A percentile compares a stretch with the other conserved stretches of the same genome.
These are phyloP conservation scores for Ophiorrhiza pumila DNA, from an alignment of 257 asterid genomes.

Conservation along the genomic window DNA sequence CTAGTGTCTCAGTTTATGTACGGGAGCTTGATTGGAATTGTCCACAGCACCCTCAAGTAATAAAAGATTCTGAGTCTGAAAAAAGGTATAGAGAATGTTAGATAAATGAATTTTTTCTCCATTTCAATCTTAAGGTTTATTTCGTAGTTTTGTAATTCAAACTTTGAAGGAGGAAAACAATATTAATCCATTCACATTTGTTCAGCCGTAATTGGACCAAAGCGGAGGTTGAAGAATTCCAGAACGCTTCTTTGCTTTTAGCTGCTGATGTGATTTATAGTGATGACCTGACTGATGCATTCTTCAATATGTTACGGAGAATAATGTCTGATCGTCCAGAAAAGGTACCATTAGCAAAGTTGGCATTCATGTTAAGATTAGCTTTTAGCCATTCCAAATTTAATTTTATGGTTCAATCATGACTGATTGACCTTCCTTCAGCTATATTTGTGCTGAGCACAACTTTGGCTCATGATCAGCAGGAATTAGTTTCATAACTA, in stretches of 20 bases:
- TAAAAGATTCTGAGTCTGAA: conserved; percentile 32
- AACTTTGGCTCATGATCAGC: not conserved
- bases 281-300: conserved; percentile 77
- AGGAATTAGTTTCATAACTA: not conserved
- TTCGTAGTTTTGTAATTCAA: not conserved
- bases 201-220: conserved; percentile 66
- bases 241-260: conserved; percentile 66
- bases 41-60: conserved; percentile 57
- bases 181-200: conserved; percentile 9
- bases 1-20: conserved; percentile 48
- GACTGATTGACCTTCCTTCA: not conserved
- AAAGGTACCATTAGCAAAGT: conserved; percentile 44
- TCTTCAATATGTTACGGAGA: conserved; percentile 50
- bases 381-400: not conserved
- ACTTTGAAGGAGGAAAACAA: not conserved
- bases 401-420: not conserved
- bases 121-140: not conserved
- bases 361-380: not conserved
- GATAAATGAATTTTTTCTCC: not conserved
- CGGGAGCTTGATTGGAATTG: conserved; percentile 94
- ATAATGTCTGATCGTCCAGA: conserved; percentile 57
- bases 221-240: conserved; percentile 64
- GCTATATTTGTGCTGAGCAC: not conserved
- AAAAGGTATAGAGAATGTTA: conserved; percentile 34
- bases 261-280: conserved; percentile 96